Base-by-base conservation (phyloP, 1,284 basidiomycete genomes). In the Golubevia sp. region DNA sequence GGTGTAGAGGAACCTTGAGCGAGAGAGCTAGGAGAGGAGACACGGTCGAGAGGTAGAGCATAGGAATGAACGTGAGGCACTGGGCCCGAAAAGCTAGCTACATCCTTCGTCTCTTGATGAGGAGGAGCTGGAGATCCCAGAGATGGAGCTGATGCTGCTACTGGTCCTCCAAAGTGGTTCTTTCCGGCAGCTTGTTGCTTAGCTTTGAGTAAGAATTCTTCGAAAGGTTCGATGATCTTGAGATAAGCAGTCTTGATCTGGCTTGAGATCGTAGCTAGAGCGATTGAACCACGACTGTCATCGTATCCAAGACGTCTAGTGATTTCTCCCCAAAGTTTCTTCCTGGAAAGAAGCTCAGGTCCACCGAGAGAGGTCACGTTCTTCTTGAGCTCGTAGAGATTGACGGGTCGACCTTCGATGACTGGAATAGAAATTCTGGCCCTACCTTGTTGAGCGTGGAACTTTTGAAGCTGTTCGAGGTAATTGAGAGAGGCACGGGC, bases 401-500 rank as follows among this genome's bases (percentile, higher is more conserved):
- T 95, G 62, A 99, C 86, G 1, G 94, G 88, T 76, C 92, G 91
- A 84, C 93, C 91, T 84, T 94, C 94, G 82, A 99, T 92, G 57
- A 91, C 91, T 59, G 97, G 97, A 48, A 98, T 91, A 34, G 90
- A 90, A 20, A 97, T 90, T 62, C 91, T 89, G 66, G 92, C 82
- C 90, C 66, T 67, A 30, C 84, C 82, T 52, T 85, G 85, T 72
- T 86, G 85, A 0, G 82, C 71, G 58, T 86, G 85, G 68, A 86
- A 86, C 59, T 84, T 79, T 85, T 95, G 95, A 49, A 99, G 88
- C 85, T 97, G 94, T 84, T 99, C 96, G 72, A 97, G 86, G 85
- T 97, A 99, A 86, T 97, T 98, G 83, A 97, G 87, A 84, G 97
- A 96, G 51, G 96, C 96, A 70, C 97, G 88, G 58, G 94, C 95